Evolutionary conservation across 306 rosid genomes (phyloP).

Genomic region (Begonia loranthoides): DNA sequence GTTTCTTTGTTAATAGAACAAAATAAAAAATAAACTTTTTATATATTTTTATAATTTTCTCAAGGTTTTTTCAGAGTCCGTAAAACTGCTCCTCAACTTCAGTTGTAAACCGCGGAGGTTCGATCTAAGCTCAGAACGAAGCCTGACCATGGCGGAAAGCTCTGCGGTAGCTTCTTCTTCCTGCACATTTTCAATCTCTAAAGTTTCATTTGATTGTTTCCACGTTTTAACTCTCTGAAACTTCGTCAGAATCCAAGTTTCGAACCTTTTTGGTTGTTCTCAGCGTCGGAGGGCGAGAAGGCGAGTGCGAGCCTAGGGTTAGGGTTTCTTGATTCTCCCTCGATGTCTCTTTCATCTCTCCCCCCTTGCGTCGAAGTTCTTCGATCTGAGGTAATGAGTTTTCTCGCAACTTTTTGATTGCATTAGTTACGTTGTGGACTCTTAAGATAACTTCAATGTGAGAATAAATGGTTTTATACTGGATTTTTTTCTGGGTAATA

Average conservation of each 20-base stretch:
- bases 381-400: constrained; percentile 43
- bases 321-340: constrained; percentile 37
- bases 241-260: constrained; percentile 25
- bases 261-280: constrained; percentile 42
- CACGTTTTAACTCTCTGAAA: not conserved
- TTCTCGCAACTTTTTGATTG: constrained; percentile 5
- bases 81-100: not conserved
- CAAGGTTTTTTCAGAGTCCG: too few species aligned
- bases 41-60: too few species aligned
- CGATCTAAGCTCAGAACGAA: not conserved
- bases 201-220: not conserved
- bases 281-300: constrained; percentile 24
- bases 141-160: not conserved
- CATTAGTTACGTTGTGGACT: not conserved
- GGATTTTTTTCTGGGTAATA: constrained; percentile 14
- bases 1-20: too few species aligned
- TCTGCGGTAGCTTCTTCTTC: not conserved
- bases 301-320: constrained; percentile 23
- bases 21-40: too few species aligned
- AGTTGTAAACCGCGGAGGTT: not conserved
- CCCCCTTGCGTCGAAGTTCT: constrained; percentile 71
- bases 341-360: constrained; percentile 30
- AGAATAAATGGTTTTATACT: not conserved
- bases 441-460: too few species aligned
- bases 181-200: not conserved